Evolutionary conservation across 2,329 filamentous ascomycete species (phyloP), one percentile per base, ranked within the genome.

Genomic region (Neonectria faginata): DNA sequence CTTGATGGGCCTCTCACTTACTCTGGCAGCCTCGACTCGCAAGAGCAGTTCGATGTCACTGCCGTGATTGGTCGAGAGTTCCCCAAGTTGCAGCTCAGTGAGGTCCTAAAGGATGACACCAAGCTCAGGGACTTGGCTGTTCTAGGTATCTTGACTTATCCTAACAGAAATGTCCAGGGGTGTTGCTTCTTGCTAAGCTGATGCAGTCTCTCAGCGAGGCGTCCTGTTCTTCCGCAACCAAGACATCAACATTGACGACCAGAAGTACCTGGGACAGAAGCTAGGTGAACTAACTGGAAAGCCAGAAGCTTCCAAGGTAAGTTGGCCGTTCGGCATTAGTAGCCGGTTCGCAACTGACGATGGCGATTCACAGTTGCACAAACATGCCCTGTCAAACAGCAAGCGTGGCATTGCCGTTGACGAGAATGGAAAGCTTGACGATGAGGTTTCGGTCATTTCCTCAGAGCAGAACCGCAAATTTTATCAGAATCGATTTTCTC

Each of bases 141-240:
- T 16, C 45, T 62, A 11, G 57, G 64, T 64, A 45, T 5, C 57
- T 44, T 18, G 39, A 18, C 12, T 9, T 22, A 11, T 1, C 14
- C n/a, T n/a, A 20, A n/a, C 8, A 10, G 3, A 22, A 16, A 33
- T 5, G 2, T 22, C 44, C 2, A 12, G 20, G 10, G 29, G 1
- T 1, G 2, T 33, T 11, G 11, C 29, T 48, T 39, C 61, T 61
- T 3, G 64, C 39, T 25, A 1, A 16, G 6, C 1, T 11, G 8
- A 11, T 41, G n/a, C 39, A 60, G 62, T 60, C 10, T 62, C 65
- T 18, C 57, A 67, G 48, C 22, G 62, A 54, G 65, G 65, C 3
- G 65, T 65, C 1, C 33, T 65, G 2, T 65, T 67, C 41, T 67
- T 67, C 36, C 65, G 62, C 2, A 54, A 65, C n/a, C 65, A 65